Base-by-base conservation (phyloP, 2,329 filamentous ascomycete species). In the Bipolaris oryzae region DNA sequence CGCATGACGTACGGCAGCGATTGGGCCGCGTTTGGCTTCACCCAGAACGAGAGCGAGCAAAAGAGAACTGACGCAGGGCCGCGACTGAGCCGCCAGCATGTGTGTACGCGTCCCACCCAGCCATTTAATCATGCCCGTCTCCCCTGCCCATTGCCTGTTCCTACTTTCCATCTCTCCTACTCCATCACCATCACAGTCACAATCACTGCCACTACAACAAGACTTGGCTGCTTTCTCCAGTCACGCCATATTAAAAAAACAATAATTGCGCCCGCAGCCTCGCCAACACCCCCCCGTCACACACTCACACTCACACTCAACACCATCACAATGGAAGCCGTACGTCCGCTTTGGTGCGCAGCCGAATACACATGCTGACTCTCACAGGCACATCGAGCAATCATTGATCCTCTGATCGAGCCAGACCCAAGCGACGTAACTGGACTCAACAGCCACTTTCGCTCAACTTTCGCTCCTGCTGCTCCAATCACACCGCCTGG, bases 341-440 rank as follows among this genome's bases (percentile, higher is more conserved):
- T 57, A 58, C 55, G 58, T 55, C 38, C 5, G 16, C 16, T 42
- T 34, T 20, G 13, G 28, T 28, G 18, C 21, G 25, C 43, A 10
- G 34, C 10, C 11, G 20, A 35, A 35, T 15, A 33, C 20, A 18
- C 25, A 46, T 39, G 41, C 58, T 65, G 31, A 68, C 54, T 39
- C 37, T 57, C 49, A 10, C 60, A 91, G 88, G 87, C 88, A 41
- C 79, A 82, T 50, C 83, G 85, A 68, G 87, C 89, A 69, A 79
- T 92, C 42, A 84, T 91, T 62, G 87, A 89, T 66, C 89, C 89
- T 62, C 79, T 92, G 60, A 86, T 81, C 66, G 87, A 82, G 20
- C 87, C 87, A 9, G 86, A 90, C 60, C 89, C 89, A 13, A 85
- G 81, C 58, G 84, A 88, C 60, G 86, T 89, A 70, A 89, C 85